phyloP scores from a whole-genome alignment of 1,139 yeast species.

The Protomyces arabidopsidicola region DNA sequence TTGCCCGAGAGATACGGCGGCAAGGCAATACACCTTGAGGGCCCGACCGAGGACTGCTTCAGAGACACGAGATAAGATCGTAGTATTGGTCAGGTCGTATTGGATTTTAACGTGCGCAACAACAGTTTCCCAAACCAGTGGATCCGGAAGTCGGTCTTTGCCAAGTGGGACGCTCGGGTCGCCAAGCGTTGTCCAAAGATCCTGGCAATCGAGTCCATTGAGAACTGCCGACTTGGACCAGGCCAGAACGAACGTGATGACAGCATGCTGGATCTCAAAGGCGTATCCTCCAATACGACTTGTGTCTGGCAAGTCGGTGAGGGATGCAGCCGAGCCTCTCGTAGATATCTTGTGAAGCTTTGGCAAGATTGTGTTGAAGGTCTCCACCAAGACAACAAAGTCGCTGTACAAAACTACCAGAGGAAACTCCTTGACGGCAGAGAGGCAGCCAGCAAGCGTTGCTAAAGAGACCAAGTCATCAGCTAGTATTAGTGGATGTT shows the following conservation, averaged over 20 bases:
- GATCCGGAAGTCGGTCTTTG: slow-evolving; percentile 2
- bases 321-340: neutral
- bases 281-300: neutral
- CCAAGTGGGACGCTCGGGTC: neutral
- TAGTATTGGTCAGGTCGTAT: neutral
- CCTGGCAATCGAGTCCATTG: neutral
- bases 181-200: slow-evolving; percentile 1
- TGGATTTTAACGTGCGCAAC: slow-evolving; percentile 6
- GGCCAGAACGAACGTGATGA: slow-evolving; percentile 3
- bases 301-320: neutral
- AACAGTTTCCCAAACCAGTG: slow-evolving; percentile 6
- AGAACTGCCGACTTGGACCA: slow-evolving; percentile 5
- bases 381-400: neutral
- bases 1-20: neutral
- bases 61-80: slow-evolving; percentile 1
- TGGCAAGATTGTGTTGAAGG: neutral
- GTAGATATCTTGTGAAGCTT: neutral
- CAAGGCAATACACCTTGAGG: neutral
- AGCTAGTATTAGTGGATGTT: neutral
- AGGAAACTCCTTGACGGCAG: neutral
- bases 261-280: slow-evolving; percentile 1
- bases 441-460: slow-evolving; percentile 3
- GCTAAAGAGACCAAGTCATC: neutral
- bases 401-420: slow-evolving; percentile 6
- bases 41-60: slow-evolving; percentile 2